Conservation (phyloP, 306 rosid species). For the Macrotyloma uniflorum region DNA sequence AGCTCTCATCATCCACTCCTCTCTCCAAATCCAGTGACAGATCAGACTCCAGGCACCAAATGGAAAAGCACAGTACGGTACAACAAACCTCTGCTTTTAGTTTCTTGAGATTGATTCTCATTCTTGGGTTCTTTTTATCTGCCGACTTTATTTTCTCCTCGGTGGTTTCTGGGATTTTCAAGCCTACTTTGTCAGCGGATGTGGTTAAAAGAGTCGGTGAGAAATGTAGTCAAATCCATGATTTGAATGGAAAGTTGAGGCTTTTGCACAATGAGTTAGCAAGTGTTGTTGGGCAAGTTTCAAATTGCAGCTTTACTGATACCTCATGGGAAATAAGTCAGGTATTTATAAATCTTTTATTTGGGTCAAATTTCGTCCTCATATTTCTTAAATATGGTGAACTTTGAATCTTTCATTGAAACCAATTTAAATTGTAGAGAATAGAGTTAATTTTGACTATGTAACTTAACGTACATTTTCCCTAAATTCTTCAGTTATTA, state of each 20-base stretch:
- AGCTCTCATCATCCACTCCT: constrained; percentile 28
- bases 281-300: constrained; percentile 48
- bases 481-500: neutral
- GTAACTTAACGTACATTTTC: neutral
- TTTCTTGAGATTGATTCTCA: constrained; percentile 35
- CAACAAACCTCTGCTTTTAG: constrained; percentile 7
- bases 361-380: neutral
- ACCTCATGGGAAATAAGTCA: constrained; percentile 66
- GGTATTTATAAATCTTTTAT: constrained; percentile 53
- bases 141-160: constrained; percentile 44
- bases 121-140: constrained; percentile 50
- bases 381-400: neutral
- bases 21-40: constrained; percentile 44
- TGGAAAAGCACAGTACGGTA: constrained; percentile 19
- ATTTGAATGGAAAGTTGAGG: constrained; percentile 69
- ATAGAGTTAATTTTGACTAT: neutral
- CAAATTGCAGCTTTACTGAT: constrained; percentile 63
- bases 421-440: neutral
- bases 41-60: constrained; percentile 8
- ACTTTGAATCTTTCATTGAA: no score
- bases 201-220: constrained; percentile 52
- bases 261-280: constrained; percentile 65
- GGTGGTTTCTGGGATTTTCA: constrained; percentile 44
- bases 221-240: constrained; percentile 48
- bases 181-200: constrained; percentile 51